Evolutionary conservation across 345 rosid species (phyloP).

Genomic region (Mangifera indica): DNA sequence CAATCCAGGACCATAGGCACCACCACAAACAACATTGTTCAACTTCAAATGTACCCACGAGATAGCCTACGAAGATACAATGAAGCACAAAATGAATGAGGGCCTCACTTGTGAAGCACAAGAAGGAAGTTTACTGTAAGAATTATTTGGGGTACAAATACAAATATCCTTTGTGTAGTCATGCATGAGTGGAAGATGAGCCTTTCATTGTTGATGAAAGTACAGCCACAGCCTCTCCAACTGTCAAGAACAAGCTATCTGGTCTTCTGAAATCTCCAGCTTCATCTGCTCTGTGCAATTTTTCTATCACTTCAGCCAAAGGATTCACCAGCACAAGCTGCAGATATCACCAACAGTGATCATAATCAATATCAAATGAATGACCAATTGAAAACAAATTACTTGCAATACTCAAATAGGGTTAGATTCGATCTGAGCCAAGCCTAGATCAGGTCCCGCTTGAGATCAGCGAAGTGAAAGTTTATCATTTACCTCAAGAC

Average conservation of each 20-base stretch:
- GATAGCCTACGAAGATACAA: not conserved
- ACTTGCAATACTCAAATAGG: too few species aligned
- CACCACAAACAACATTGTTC: too few species aligned
- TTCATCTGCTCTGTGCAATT: slow-evolving; percentile 66
- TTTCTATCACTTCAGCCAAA: slow-evolving; percentile 77
- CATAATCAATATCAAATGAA: too few species aligned
- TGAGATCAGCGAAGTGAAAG: not conserved
- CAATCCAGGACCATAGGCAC: too few species aligned
- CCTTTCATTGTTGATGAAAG: slow-evolving; percentile 58
- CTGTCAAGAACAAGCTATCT: slow-evolving; percentile 67
- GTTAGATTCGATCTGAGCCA: too few species aligned
- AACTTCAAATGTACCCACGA: not conserved
- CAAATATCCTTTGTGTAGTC: slow-evolving; percentile 6
- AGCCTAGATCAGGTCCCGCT: too few species aligned
- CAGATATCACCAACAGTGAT: not conserved
- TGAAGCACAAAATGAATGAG: not conserved
- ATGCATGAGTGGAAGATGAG: slow-evolving; percentile 43
- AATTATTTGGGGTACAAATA: not conserved
- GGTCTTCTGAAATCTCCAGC: slow-evolving; percentile 42
- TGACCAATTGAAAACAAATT: too few species aligned
- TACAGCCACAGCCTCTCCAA: slow-evolving; percentile 84
- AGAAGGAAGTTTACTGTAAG: not conserved
- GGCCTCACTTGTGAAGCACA: not conserved
- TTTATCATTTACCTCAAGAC: slow-evolving; percentile 46
- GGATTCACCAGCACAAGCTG: slow-evolving; percentile 97